Base-by-base conservation (phyloP, 192 early-diverging fungal genomes). In the Coemansia sp. region DNA sequence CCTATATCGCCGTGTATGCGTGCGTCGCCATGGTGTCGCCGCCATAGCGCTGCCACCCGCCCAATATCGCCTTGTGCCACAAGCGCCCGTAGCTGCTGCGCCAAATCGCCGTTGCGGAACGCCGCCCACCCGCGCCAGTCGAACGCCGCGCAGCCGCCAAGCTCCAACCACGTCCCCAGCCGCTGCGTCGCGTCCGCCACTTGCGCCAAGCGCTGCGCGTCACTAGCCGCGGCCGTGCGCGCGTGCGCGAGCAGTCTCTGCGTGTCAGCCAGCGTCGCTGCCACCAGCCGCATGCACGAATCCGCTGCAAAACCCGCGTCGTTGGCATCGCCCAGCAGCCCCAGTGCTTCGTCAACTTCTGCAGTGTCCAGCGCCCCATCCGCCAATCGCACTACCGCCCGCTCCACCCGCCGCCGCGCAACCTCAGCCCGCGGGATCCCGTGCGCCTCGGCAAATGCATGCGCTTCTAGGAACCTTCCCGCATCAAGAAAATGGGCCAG, bases 101-200 rank as follows among this genome's bases (percentile, higher is more conserved):
- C 78, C 44, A 89, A 22, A 58, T 85, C 75, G 7, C 65, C 55
- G 9, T 27, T 52, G 19, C 86, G 66, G 62, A 88, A 84, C 4
- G 12, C 44, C 7, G 82, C 78, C 87, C 87, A 88, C 1, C 58
- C 64, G 4, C 34, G 71, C 19, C 27, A 73, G 73, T 67, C 72
- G 58, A 69, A 73, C 28, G 34, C 21, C 5, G 19, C 55, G 24
- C 48, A 19, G 9, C 19, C 44, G 54, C 56, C 48, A 14, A 82
- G 10, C 14, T 32, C 47, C 27, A 49, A 49, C 82, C 82, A 83
- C 5, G 82, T 79, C n/a, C 76, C 82, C 0, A 83, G 70, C 18
- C 82, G 69, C 44, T 57, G 72, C 10, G 69, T 26, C 2, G 63
- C 24, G 27, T 72, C 58, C 4, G 44, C 67, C 18, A 72, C 66